Conservation (phyloP, 495 filamentous ascomycete genomes). For the Aspergillus steynii region DNA sequence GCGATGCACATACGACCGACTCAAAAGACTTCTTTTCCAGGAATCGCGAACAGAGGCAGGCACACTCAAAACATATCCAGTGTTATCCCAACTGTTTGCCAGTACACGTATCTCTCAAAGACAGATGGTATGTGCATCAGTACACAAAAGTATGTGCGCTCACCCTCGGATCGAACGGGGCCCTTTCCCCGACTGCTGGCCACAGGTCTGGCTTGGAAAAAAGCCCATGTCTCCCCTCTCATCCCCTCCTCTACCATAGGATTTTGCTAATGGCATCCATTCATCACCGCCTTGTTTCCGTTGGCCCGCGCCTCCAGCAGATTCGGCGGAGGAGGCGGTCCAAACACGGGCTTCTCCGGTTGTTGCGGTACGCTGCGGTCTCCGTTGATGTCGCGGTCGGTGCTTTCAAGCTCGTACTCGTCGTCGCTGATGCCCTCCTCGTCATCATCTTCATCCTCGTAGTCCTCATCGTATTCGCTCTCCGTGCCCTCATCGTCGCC, state of each 20-base stretch:
- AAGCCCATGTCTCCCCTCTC: background rate
- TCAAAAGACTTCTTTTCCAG: background rate
- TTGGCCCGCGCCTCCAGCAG: constrained; percentile 47
- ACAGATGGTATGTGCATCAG: background rate
- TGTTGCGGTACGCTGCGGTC: constrained; percentile 33
- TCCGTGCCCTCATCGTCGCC: constrained; percentile 72
- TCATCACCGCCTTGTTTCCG: constrained; percentile 45
- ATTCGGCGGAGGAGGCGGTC: constrained; percentile 57
- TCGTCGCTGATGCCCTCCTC: constrained; percentile 67
- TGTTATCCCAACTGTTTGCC: background rate
- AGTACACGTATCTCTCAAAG: background rate
- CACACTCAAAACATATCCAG: constrained; percentile 8
- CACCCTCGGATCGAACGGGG: too few relatives aligned
- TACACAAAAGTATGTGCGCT: background rate
- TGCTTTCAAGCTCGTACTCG: constrained; percentile 65
- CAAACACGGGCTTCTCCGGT: constrained; percentile 51
- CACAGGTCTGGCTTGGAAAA: background rate
- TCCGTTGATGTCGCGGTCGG: constrained; percentile 36
- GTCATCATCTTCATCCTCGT: constrained; percentile 72
- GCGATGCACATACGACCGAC: background rate
- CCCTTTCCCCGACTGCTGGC: background rate
- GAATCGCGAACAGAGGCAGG: constrained; percentile 1
- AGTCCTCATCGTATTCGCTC: constrained; percentile 68
- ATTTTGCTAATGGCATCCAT: constrained; percentile 43
- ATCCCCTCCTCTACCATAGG: constrained; percentile 3